Percentiles rank a stretch among this genome's conserved stretches.
These are phyloP conservation scores for Allantophomopsis lycopodina DNA, from an alignment of 2,329 filamentous ascomycete genomes.

Conservation along the genomic window DNA sequence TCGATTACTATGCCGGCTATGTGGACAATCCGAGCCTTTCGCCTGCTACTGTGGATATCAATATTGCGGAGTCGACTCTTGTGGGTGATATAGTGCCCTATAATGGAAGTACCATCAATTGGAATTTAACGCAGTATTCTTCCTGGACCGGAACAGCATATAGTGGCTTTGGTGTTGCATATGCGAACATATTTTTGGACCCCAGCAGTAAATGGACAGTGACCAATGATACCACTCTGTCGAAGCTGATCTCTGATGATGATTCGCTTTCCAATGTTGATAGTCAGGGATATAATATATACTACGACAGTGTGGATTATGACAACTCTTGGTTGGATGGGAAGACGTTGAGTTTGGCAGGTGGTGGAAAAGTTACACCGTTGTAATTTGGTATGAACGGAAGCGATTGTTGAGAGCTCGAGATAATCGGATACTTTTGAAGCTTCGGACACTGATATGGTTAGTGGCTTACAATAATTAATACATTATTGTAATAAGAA, in stretches of 20 bases:
- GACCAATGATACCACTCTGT: slow-evolving; percentile 7
- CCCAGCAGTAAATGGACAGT: slow-evolving; percentile 7
- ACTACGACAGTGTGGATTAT: slow-evolving; percentile 5
- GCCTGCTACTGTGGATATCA: slow-evolving; percentile 14
- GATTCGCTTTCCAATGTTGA: slow-evolving; percentile 4
- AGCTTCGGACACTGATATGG: no score
- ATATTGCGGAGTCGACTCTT: slow-evolving; percentile 13
- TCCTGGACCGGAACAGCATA: slow-evolving; percentile 9
- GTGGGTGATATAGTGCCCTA: slow-evolving; percentile 19
- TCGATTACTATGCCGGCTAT: slow-evolving; percentile 18
- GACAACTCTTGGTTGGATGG: slow-evolving; percentile 3
- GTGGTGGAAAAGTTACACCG: not conserved
- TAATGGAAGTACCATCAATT: slow-evolving; percentile 12
- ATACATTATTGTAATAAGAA: no score
- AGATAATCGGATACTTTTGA: no score
- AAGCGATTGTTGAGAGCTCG: no score
- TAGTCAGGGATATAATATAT: slow-evolving; percentile 5
- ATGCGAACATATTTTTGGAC: slow-evolving; percentile 7
- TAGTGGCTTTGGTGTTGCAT: slow-evolving; percentile 6
- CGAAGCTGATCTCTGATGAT: slow-evolving; percentile 7
- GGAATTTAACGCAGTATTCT: slow-evolving; percentile 5
- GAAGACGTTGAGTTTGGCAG: slow-evolving; percentile 1
- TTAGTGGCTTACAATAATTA: no score
- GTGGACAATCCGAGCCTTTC: slow-evolving; percentile 12
- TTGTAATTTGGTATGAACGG: no score